Percentiles rank a stretch among this genome's conserved stretches.
Conservation (phyloP, 352 stramenopile species). For the Phytophthora gonapodyides region DNA sequence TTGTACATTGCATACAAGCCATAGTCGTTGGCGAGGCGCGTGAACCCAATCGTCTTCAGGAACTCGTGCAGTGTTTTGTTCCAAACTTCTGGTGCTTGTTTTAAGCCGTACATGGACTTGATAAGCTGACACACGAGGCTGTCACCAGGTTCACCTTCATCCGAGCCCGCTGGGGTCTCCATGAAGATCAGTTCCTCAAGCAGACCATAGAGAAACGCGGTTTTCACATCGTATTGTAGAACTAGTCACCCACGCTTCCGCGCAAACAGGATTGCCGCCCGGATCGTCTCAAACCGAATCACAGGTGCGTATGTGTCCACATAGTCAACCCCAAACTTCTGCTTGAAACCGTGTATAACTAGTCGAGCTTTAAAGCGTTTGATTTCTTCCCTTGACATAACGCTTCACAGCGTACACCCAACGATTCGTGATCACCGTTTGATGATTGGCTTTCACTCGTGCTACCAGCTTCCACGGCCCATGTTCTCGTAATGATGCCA, state of each 20-base stretch:
- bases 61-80: constrained; percentile 13
- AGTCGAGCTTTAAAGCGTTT: constrained; percentile 17
- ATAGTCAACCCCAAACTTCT: constrained; percentile 15
- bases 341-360: constrained; percentile 13
- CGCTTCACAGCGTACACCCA: constrained; percentile 21
- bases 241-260: background rate
- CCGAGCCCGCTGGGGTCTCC: constrained; percentile 5
- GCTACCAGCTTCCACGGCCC: background rate
- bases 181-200: constrained; percentile 15
- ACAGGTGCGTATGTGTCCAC: constrained; percentile 11
- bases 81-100: constrained; percentile 20
- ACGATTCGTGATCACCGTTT: background rate
- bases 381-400: constrained; percentile 4
- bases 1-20: constrained; percentile 12
- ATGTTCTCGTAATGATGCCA: background rate
- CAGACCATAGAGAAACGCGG: constrained; percentile 8
- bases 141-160: constrained; percentile 1
- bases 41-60: constrained; percentile 5
- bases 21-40: constrained; percentile 8
- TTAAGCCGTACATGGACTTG: constrained; percentile 20
- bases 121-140: constrained; percentile 2
- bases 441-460: background rate
- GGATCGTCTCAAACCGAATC: constrained; percentile 12
- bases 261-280: constrained; percentile 6
- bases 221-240: constrained; percentile 16